A percentile compares a stretch with the other conserved stretches of the same genome.
These are phyloP conservation scores for Camillea tinctor DNA, from an alignment of 2,329 filamentous ascomycete species.

Conservation along the genomic window DNA sequence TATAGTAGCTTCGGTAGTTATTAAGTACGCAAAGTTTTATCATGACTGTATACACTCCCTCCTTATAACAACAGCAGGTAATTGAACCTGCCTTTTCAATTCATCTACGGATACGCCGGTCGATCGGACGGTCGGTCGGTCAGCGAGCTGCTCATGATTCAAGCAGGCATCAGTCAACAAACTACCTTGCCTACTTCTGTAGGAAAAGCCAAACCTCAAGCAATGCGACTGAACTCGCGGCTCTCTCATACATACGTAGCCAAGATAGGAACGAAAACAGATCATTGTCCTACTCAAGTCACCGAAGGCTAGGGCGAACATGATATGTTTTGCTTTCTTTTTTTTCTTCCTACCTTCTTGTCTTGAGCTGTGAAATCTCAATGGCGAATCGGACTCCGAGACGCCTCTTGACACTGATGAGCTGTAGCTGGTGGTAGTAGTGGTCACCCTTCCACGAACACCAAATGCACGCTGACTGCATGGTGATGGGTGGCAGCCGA, in stretches of 20 bases:
- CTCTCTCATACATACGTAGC: neutral
- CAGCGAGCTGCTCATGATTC: neutral
- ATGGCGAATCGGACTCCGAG: neutral
- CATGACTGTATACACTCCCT: no score
- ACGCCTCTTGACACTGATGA: neutral
- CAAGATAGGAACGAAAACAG: neutral
- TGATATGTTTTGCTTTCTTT: neutral
- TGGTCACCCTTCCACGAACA: neutral
- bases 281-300: neutral
- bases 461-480: neutral
- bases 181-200: no score
- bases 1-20: neutral
- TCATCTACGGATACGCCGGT: neutral
- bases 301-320: neutral
- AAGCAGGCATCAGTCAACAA: no score
- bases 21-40: no score
- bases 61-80: no score
- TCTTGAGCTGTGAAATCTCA: neutral
- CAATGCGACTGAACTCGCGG: no score
- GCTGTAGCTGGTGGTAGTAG: no score
- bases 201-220: no score
- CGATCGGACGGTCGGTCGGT: neutral
- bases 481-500: neutral
- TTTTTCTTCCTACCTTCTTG: no score
- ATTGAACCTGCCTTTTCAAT: no score